A percentile compares a stretch with the other conserved stretches of the same genome.
phyloP scores from a whole-genome alignment of 1,284 basidiomycete species.

The Boletellus deceptivus region DNA sequence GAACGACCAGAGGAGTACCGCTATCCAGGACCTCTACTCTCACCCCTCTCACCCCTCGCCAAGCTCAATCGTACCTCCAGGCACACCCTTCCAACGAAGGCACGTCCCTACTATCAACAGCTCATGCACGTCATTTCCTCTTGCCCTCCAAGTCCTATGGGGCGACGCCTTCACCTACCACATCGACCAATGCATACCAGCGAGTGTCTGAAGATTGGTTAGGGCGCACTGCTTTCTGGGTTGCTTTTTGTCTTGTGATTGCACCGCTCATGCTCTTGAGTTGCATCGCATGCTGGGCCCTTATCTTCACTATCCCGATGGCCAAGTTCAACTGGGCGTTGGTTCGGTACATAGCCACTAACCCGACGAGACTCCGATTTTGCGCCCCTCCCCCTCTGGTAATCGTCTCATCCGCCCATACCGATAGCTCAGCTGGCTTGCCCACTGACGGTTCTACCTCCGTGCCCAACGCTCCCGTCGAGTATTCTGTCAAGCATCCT shows the following conservation, averaged over 20 bases:
- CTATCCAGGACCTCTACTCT: constrained; percentile 36
- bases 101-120: constrained; percentile 41
- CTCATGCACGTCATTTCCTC: constrained; percentile 35
- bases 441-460: constrained; percentile 18
- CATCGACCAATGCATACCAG: constrained; percentile 34
- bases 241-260: constrained; percentile 71
- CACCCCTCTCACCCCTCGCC: constrained; percentile 30
- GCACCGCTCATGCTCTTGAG: constrained; percentile 87
- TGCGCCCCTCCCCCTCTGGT: constrained; percentile 70
- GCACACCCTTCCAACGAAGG: constrained; percentile 35
- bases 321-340: constrained; percentile 95
- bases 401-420: constrained; percentile 42
- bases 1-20: constrained; percentile 29
- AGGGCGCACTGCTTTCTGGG: constrained; percentile 81
- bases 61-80: constrained; percentile 30
- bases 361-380: constrained; percentile 89
- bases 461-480: constrained; percentile 25
- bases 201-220: constrained; percentile 47
- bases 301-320: constrained; percentile 97
- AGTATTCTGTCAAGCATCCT: constrained; percentile 56
- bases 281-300: constrained; percentile 88
- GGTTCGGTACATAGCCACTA: constrained; percentile 77
- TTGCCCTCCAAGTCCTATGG: constrained; percentile 61
- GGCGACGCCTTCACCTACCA: constrained; percentile 41
- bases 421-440: constrained; percentile 22